Evolutionary conservation across 2,329 filamentous ascomycete species (phyloP).

Genomic region (Diaporthe velutina): DNA sequence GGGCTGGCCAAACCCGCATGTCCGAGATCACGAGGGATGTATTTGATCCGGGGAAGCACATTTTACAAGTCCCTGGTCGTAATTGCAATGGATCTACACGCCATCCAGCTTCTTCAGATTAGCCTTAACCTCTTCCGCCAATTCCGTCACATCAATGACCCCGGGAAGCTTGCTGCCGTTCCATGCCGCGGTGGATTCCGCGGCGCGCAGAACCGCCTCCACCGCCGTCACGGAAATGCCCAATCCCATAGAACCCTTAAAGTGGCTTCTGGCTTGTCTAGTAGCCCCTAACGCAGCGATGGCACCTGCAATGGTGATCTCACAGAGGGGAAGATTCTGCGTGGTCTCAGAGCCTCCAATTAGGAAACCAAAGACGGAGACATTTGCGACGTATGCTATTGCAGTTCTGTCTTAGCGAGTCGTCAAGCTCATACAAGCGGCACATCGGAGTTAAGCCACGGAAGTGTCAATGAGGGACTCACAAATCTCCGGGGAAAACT

Average conservation of each 20-base stretch:
- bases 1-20: background rate
- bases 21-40: background rate
- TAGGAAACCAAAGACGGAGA: conserved; percentile 3
- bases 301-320: conserved; percentile 5
- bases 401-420: background rate
- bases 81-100: background rate
- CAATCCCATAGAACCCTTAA: conserved; percentile 11
- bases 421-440: background rate
- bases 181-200: conserved; percentile 12
- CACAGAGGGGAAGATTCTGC: background rate
- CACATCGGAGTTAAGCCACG: background rate
- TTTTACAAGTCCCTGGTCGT: background rate
- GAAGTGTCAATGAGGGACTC: background rate
- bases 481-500: conserved; percentile 12
- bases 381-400: background rate
- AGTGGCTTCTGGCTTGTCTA: conserved; percentile 2
- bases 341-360: conserved; percentile 7
- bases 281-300: background rate
- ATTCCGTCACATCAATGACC: conserved; percentile 1
- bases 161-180: conserved; percentile 10
- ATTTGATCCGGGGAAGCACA: background rate
- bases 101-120: background rate
- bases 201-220: background rate
- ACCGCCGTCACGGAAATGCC: background rate
- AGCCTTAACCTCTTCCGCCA: conserved; percentile 6